Percentiles rank a stretch among this genome's conserved stretches.
phyloP scores from a whole-genome alignment of 1,139 yeast genomes.

The Yamadazyma songkhlaensis region DNA sequence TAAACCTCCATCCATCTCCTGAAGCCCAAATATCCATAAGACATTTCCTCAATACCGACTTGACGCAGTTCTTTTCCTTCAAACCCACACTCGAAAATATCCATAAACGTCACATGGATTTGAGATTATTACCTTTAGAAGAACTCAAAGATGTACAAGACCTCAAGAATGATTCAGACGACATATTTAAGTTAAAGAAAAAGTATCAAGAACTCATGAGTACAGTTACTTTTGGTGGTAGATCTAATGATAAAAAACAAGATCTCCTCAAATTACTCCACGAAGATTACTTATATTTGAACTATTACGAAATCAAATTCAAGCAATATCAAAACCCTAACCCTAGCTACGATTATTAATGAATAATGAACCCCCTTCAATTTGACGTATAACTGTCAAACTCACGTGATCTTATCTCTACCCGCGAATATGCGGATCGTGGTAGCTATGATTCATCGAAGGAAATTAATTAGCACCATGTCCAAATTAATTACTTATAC shows the following conservation, averaged over 20 bases:
- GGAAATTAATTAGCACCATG: background rate
- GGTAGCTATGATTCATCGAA: too few relatives aligned
- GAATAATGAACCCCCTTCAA: background rate
- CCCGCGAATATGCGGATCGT: too few relatives aligned
- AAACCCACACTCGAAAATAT: background rate
- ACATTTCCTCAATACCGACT: constrained; percentile 1
- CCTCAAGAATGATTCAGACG: background rate
- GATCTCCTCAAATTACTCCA: constrained; percentile 6
- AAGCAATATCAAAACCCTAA: background rate
- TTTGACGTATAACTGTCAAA: too few relatives aligned
- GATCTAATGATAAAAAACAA: background rate
- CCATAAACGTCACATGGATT: constrained; percentile 10
- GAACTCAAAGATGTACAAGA: background rate
- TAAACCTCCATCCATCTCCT: background rate
- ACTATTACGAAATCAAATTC: constrained; percentile 11
- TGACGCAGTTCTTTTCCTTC: background rate
- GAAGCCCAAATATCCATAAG: constrained; percentile 3
- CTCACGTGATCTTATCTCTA: too few relatives aligned
- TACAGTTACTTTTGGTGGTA: constrained; percentile 6
- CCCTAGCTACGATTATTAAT: too few relatives aligned
- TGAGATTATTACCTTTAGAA: constrained; percentile 13
- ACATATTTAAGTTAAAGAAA: constrained; percentile 6
- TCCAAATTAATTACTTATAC: constrained; percentile 14
- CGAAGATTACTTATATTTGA: constrained; percentile 10
- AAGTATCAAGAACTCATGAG: constrained; percentile 12